Evolutionary conservation across 179 eudicot genomes (phyloP), one percentile per base, ranked within the genome.

Genomic region (Patellifolia procumbens): DNA sequence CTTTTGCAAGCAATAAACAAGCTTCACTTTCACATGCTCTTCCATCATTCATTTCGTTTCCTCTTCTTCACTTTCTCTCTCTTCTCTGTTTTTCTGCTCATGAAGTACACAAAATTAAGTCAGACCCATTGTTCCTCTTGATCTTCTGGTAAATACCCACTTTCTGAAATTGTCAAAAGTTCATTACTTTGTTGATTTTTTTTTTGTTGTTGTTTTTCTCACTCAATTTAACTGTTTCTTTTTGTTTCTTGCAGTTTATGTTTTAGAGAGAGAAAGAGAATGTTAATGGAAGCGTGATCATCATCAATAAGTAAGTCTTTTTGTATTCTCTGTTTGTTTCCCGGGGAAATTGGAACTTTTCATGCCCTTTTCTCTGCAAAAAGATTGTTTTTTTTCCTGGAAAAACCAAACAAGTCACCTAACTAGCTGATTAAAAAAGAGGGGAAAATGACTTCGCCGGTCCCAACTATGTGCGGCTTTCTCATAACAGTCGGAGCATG

Each of bases 1-100:
- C 55, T 48, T 43, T 78, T 74, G 48, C 79, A 78, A 78, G 85
- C 81, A 82, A 78, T 78, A 63, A 74, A 75, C 64, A 68, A 58
- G 16, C 53, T 56, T 61, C 68, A 61, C 52, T 26, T 71, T 61
- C 84, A 69, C 81, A 74, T 78, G 79, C 69, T 73, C 70, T 76
- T 19, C 52, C 11, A 29, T 68, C 43, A 62, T 62, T 62, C 32
- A 31, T 72, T 28, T 34, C 10, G 4, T 31, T 26, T 66, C 68
- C 9, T 53, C 72, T 61, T 35, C 61, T 39, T 49, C 58, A 55
- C 49, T 67, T 56, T 74, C 70, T 49, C 51, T 42, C 68, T 49
- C 22, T 15, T 65, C 75, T 59, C 64, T 56, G 29, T 43, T 13
- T 19, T 29, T 31, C 46, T 43, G 24, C 58, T 72, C 77, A 45